These are phyloP conservation scores for Colletotrichum liriopes DNA, from an alignment of 2,329 filamentous ascomycete genomes.

Conservation along the genomic window DNA sequence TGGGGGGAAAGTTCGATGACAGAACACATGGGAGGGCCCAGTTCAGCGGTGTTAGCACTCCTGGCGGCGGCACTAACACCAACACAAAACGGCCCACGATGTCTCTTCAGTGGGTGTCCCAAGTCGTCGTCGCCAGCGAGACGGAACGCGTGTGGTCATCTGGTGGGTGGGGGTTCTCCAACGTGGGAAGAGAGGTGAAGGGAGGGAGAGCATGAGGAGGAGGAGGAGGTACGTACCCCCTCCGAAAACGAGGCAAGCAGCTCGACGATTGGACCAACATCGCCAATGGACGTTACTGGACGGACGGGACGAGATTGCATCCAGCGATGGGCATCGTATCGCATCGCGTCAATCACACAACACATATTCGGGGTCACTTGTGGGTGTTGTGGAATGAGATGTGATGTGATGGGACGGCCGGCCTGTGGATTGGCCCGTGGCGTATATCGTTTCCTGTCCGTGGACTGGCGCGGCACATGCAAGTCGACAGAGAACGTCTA, in stretches of 20 bases:
- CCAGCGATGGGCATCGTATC: constrained; percentile 2
- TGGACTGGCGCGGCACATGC: constrained; percentile 1
- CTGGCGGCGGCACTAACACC: not conserved
- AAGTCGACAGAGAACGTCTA: not conserved
- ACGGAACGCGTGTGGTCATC: constrained; percentile 2
- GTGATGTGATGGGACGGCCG: not conserved
- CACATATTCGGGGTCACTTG: not conserved
- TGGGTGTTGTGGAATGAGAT: not conserved
- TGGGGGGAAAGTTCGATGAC: not conserved
- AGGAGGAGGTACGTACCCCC: not conserved
- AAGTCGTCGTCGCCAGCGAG: not conserved
- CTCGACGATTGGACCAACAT: constrained; percentile 14
- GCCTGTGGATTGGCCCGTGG: constrained; percentile 3
- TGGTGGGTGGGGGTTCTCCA: constrained; percentile 1
- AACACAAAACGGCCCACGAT: not conserved
- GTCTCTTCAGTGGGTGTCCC: not conserved
- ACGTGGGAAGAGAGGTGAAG: not conserved
- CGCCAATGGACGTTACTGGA: constrained; percentile 3
- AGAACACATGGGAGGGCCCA: not conserved
- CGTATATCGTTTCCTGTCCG: not conserved
- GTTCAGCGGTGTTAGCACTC: not conserved
- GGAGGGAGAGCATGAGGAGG: not conserved
- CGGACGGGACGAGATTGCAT: not conserved
- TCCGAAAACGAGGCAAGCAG: constrained; percentile 13
- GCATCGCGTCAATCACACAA: constrained; percentile 12